These are phyloP conservation scores for Plasmodium adleri DNA, from an alignment of 169 alveolate genomes.

Conservation along the genomic window DNA sequence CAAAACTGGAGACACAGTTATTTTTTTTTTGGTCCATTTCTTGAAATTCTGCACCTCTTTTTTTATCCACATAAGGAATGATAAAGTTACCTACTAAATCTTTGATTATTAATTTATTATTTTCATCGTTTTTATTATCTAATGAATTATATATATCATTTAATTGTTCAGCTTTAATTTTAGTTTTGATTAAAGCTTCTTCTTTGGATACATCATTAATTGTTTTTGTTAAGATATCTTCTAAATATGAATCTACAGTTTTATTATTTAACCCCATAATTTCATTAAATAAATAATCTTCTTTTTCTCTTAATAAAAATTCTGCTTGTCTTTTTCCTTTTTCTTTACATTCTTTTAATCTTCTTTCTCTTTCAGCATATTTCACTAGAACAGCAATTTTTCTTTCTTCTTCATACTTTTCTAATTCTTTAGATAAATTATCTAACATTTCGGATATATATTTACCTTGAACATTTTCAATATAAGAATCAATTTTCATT, in stretches of 20 bases:
- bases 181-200: slow-evolving; percentile 71
- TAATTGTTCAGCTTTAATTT: slow-evolving; percentile 74
- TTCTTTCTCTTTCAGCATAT: slow-evolving; percentile 76
- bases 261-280: slow-evolving; percentile 75
- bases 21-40: slow-evolving; percentile 65
- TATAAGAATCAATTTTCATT: slow-evolving; percentile 71
- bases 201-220: slow-evolving; percentile 71
- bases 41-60: slow-evolving; percentile 69
- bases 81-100: slow-evolving; percentile 75
- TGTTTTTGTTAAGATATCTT: slow-evolving; percentile 63
- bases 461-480: slow-evolving; percentile 74
- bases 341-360: slow-evolving; percentile 75
- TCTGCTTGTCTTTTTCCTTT: slow-evolving; percentile 78
- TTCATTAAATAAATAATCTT: slow-evolving; percentile 76
- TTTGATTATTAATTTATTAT: slow-evolving; percentile 60
- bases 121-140: slow-evolving; percentile 51
- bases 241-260: slow-evolving; percentile 75
- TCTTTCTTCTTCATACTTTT: slow-evolving; percentile 76
- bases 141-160: slow-evolving; percentile 69
- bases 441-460: slow-evolving; percentile 65
- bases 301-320: slow-evolving; percentile 75
- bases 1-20: slow-evolving; percentile 56
- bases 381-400: slow-evolving; percentile 71
- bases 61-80: slow-evolving; percentile 75
- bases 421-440: slow-evolving; percentile 71